Percentiles rank a stretch among this genome's conserved stretches.
Evolutionary conservation across 2,329 filamentous ascomycete species (phyloP).

Genomic region (Curvularia verruculosa): DNA sequence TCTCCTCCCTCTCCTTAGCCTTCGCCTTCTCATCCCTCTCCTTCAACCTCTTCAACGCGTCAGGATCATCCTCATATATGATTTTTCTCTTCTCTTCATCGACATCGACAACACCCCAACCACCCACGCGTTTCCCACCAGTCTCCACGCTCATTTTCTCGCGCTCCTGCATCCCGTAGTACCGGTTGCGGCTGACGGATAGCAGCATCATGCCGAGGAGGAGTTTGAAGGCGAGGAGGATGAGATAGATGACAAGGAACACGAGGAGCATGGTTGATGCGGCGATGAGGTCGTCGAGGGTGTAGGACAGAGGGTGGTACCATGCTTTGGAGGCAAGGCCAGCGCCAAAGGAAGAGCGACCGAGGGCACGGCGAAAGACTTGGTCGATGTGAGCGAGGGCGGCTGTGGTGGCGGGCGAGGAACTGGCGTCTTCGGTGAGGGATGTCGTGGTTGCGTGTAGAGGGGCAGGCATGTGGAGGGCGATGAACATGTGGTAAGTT

Average conservation of each 20-base stretch:
- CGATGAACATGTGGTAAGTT: constrained; percentile 97
- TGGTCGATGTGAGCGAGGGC: constrained; percentile 80
- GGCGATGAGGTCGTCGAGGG: constrained; percentile 75
- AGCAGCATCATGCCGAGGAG: constrained; percentile 87
- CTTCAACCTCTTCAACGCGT: constrained; percentile 66
- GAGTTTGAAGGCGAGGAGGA: constrained; percentile 81
- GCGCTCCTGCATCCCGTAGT: constrained; percentile 76
- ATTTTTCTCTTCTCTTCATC: constrained; percentile 83
- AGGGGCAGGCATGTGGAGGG: constrained; percentile 80
- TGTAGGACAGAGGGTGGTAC: constrained; percentile 54
- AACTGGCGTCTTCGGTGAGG: constrained; percentile 59
- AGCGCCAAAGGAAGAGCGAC: constrained; percentile 69
- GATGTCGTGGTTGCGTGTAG: constrained; percentile 70
- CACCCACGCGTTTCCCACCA: constrained; percentile 76
- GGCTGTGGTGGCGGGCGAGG: constrained; percentile 75
- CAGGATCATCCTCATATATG: constrained; percentile 85
- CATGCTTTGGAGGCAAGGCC: constrained; percentile 42
- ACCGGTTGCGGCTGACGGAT: constrained; percentile 77
- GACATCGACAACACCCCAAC: constrained; percentile 85
- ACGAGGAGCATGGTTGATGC: constrained; percentile 82
- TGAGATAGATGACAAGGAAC: constrained; percentile 82
- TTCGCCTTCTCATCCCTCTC: constrained; percentile 68
- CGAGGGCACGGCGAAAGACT: constrained; percentile 77
- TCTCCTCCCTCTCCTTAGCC: constrained; percentile 62
- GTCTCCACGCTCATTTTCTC: constrained; percentile 66